Base-by-base conservation (phyloP, 352 stramenopile genomes). In the Phytophthora pini region DNA sequence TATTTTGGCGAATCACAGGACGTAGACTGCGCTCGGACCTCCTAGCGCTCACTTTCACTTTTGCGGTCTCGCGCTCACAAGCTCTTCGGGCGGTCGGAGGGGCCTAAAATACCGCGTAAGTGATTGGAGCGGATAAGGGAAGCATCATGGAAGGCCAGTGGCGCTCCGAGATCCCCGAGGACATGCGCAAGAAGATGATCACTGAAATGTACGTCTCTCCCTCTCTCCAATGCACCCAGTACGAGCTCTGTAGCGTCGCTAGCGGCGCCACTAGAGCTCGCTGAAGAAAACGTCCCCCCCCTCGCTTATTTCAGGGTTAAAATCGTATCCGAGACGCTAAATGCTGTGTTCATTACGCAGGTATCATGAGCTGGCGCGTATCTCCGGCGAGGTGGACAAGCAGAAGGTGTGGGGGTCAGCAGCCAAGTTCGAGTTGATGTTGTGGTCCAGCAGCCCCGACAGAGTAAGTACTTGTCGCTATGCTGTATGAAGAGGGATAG, bases 181-280 rank as follows among this genome's bases (percentile, higher is more conserved):
- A 92, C 51, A 85, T 83, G 76, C 87, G 87, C 68, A 94, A 93
- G 76, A 78, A 88, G 63, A 93, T 94, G 84, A 94, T 94, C 74
- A 93, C 82, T 20, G 81, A 92, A 71, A 93, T 94, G 87, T 94
- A 79, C 69, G 82, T 79, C 4, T 24, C 15, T 50, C 31, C 2
- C 11, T 24, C 38, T 57, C 9, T 13, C 26, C 3, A 40, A 51
- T 15, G 44, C 29, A 56, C 15, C 12, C 49, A 26, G 32, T 57
- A 36, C 27, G 40, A 31, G 12, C 8, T 27, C 32, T 24, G 11
- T 41, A 11, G 12, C 10, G 8, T 15, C 41, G 26, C 20, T 48
- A 1, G 48, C 7, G 26, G 29, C 41, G 51, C 46, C 32, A 9
- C n/a, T 13, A 53, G 47, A 38, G 29, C 20, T 8, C 29, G 22